Evolutionary conservation across 768 basidiomycete species (phyloP).

Genomic region (Nidularia sp.): DNA sequence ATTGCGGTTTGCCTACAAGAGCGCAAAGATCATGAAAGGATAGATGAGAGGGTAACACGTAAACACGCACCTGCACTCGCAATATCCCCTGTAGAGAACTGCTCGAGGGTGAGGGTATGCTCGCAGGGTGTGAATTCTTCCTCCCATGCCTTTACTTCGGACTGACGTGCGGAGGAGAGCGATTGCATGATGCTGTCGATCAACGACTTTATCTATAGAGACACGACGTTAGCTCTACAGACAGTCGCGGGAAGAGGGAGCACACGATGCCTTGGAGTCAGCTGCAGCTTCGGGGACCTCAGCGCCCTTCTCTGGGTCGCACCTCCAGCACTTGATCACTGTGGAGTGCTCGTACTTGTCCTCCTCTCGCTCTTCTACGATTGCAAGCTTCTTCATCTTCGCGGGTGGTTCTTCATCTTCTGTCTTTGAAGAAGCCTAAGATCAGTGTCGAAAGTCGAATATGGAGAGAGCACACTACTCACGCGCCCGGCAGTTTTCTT

Average conservation of each 20-base stretch:
- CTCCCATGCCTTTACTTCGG: constrained; percentile 97
- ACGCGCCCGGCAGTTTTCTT: constrained; percentile 68
- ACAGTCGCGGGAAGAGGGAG: too few species aligned
- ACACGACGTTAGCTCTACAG: not conserved
- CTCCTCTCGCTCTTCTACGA: constrained; percentile 80
- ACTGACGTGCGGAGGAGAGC: constrained; percentile 85
- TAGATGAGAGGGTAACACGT: not conserved
- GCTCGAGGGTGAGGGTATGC: constrained; percentile 55
- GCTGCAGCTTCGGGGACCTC: constrained; percentile 36
- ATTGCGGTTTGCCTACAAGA: constrained; percentile 69
- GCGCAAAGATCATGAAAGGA: too few species aligned
- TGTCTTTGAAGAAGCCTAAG: constrained; percentile 31
- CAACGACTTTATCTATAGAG: constrained; percentile 40
- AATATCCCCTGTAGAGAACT: constrained; percentile 41
- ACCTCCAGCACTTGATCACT: constrained; percentile 72
- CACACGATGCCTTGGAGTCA: constrained; percentile 26
- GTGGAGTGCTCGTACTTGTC: constrained; percentile 78
- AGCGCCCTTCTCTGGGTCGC: constrained; percentile 46
- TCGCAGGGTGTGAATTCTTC: constrained; percentile 89
- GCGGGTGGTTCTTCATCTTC: constrained; percentile 81
- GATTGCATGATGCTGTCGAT: constrained; percentile 72
- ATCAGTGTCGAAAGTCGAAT: constrained; percentile 1
- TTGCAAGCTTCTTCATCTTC: constrained; percentile 88
- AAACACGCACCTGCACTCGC: constrained; percentile 44
- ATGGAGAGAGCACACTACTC: constrained; percentile 22